These are phyloP conservation scores for Xylariaceae sp. DNA, from an alignment of 2,329 filamentous ascomycete species.

Conservation along the genomic window DNA sequence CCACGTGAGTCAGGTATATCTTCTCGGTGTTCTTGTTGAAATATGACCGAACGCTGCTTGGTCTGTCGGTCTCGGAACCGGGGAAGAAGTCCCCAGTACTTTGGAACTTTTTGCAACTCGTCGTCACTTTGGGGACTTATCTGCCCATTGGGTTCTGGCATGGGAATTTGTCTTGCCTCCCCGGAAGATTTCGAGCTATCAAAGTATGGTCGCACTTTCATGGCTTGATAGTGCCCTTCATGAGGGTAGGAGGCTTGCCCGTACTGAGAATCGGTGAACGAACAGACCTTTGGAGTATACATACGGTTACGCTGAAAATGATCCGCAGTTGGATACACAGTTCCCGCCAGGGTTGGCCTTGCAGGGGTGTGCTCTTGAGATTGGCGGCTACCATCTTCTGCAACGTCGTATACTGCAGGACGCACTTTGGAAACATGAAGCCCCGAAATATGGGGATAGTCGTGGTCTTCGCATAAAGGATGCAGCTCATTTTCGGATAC, in stretches of 20 bases:
- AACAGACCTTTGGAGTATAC: constrained; percentile 18
- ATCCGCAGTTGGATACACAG: constrained; percentile 9
- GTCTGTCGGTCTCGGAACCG: constrained; percentile 13
- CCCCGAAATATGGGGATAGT: constrained; percentile 9
- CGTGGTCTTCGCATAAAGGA: neutral
- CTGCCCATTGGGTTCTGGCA: constrained; percentile 5
- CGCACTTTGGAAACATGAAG: constrained; percentile 25
- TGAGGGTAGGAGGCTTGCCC: constrained; percentile 7
- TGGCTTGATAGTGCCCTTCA: constrained; percentile 10
- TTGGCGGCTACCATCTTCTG: neutral
- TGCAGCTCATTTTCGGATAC: neutral
- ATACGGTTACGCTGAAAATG: constrained; percentile 16
- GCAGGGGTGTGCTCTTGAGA: constrained; percentile 5
- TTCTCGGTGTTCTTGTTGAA: neutral
- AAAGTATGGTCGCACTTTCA: constrained; percentile 16
- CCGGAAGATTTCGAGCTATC: neutral
- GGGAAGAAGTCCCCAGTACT: constrained; percentile 31
- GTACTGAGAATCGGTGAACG: constrained; percentile 11
- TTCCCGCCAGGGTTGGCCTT: neutral
- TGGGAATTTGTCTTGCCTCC: constrained; percentile 8
- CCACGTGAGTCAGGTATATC: neutral
- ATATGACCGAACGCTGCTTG: neutral
- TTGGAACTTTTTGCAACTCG: constrained; percentile 15
- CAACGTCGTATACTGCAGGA: constrained; percentile 12
- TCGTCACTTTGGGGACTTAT: neutral